phyloP scores from a whole-genome alignment of 305 asterid genomes.

The Solanum hybrid region DNA sequence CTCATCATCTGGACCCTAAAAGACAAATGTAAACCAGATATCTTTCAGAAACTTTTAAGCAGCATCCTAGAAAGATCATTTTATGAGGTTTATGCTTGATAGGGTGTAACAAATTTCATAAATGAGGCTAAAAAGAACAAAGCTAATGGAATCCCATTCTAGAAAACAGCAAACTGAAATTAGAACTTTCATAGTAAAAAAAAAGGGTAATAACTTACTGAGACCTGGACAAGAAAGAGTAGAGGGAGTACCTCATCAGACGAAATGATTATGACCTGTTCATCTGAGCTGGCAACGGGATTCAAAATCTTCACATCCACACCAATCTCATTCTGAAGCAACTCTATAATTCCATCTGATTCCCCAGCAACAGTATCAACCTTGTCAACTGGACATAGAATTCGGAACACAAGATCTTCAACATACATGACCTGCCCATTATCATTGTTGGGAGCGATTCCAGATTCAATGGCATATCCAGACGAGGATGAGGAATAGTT shows the following conservation, averaged over 20 bases:
- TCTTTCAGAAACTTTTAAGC: conserved; percentile 8
- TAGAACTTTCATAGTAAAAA: not conserved
- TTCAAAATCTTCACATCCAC: conserved; percentile 62
- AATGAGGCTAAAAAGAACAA: not conserved
- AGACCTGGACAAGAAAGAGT: conserved; percentile 4
- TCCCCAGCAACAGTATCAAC: conserved; percentile 62
- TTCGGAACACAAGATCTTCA: conserved; percentile 75
- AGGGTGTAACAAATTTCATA: not conserved
- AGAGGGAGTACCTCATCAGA: conserved; percentile 66
- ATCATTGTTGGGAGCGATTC: conserved; percentile 30
- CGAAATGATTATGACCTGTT: conserved; percentile 57
- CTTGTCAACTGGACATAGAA: conserved; percentile 76
- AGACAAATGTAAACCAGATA: conserved; percentile 20
- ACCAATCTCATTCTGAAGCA: conserved; percentile 79
- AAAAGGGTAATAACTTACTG: not conserved
- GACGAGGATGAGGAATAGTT: conserved; percentile 49
- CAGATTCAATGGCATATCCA: conserved; percentile 47
- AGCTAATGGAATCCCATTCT: not conserved
- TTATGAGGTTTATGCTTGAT: conserved; percentile 3
- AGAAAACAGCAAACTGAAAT: not conserved
- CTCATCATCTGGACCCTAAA: conserved; percentile 90
- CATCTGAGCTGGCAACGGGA: conserved; percentile 55
- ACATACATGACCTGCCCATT: conserved; percentile 38
- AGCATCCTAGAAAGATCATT: not conserved
- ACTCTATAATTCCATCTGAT: conserved; percentile 62